Percentiles rank a stretch among this genome's conserved stretches.
phyloP scores from a whole-genome alignment of 495 filamentous ascomycete genomes.

The Hyaloscypha variabilis region DNA sequence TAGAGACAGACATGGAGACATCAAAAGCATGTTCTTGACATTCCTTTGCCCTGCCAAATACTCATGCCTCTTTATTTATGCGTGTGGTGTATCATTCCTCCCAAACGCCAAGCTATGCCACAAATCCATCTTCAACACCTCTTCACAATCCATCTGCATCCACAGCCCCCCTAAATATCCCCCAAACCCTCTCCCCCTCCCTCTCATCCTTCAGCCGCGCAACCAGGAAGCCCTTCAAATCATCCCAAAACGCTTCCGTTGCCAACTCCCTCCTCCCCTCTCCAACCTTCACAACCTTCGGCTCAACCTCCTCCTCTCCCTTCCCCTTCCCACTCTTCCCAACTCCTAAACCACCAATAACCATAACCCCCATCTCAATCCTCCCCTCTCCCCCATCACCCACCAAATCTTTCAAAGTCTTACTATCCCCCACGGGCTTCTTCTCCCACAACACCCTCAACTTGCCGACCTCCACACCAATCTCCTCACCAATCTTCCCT shows the following conservation, averaged over 20 bases:
- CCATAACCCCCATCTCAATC: constrained; percentile 82
- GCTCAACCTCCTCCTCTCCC: constrained; percentile 31
- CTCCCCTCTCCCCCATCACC: constrained; percentile 44
- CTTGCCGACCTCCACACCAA: constrained; percentile 61
- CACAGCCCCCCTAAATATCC: constrained; percentile 65
- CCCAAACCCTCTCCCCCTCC: constrained; percentile 63
- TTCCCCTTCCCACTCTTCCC: constrained; percentile 28
- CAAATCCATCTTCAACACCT: background rate
- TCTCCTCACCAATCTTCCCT: constrained; percentile 53
- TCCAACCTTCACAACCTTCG: constrained; percentile 54
- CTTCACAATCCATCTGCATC: constrained; percentile 10
- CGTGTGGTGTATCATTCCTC: background rate
- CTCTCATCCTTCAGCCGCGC: constrained; percentile 75
- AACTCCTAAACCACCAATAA: constrained; percentile 65
- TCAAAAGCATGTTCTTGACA: constrained; percentile 23
- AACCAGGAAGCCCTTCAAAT: constrained; percentile 78
- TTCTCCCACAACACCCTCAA: constrained; percentile 81
- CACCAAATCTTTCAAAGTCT: constrained; percentile 61
- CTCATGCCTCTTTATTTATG: background rate
- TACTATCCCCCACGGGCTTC: constrained; percentile 76
- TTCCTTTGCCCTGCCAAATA: background rate
- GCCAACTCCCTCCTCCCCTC: constrained; percentile 61
- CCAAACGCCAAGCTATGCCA: constrained; percentile 23
- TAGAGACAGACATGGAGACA: constrained; percentile 24
- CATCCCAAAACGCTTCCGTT: constrained; percentile 83